A percentile compares a stretch with the other conserved stretches of the same genome.
Conservation (phyloP, 2,329 filamentous ascomycete species). For the Aspergillus terreus region DNA sequence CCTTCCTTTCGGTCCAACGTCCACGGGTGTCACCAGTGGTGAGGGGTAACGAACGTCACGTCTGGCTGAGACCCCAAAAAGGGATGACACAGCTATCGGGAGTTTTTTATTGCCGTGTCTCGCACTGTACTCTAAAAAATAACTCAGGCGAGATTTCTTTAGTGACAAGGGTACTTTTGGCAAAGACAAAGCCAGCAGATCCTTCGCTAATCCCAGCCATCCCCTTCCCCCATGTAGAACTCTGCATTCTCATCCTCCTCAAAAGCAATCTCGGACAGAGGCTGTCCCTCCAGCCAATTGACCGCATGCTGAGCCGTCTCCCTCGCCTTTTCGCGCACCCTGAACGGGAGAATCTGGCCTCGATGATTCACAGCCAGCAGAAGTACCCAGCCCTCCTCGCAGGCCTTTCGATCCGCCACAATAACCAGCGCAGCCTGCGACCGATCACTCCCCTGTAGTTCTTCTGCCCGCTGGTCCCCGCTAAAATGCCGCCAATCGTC, state of each 20-base stretch:
- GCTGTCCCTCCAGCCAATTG: neutral
- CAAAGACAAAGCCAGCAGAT: too few relatives aligned
- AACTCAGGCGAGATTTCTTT: too few relatives aligned
- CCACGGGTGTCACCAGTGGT: too few relatives aligned
- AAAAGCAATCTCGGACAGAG: neutral
- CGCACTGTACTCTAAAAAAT: too few relatives aligned
- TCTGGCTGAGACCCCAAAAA: too few relatives aligned
- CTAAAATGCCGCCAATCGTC: neutral
- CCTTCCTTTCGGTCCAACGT: too few relatives aligned
- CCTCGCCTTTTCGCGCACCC: neutral
- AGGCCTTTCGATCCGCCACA: conserved; percentile 1
- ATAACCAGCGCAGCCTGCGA: neutral
- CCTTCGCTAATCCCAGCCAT: too few relatives aligned
- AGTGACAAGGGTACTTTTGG: too few relatives aligned
- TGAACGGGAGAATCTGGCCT: neutral
- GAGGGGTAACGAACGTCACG: too few relatives aligned
- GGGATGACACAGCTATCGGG: too few relatives aligned
- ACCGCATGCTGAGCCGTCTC: neutral
- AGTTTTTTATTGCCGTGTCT: too few relatives aligned
- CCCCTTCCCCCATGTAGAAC: neutral
- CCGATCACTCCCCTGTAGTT: neutral
- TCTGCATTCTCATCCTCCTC: neutral
- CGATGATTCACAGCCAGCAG: neutral
- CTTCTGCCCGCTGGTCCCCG: neutral
- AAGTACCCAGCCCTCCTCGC: neutral